Evolutionary conservation across 768 basidiomycete genomes (phyloP).

Genomic region (Trametes cubensis): DNA sequence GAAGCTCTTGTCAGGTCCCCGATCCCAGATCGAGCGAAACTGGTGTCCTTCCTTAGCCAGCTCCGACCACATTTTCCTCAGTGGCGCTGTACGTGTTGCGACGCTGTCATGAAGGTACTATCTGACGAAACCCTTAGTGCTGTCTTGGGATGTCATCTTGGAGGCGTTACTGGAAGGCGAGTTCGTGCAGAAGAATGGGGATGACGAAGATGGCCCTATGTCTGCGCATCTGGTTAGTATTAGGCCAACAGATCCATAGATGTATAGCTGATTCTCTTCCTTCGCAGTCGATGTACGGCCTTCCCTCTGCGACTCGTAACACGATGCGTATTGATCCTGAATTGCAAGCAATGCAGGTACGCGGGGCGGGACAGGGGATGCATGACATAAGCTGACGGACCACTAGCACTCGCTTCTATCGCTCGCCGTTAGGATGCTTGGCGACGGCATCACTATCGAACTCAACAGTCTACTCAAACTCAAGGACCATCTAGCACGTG

Average conservation of each 20-base stretch:
- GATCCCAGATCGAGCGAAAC: conserved; percentile 55
- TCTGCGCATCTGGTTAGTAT: conserved; percentile 46
- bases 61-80: conserved; percentile 66
- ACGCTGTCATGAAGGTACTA: neutral
- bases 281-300: conserved; percentile 48
- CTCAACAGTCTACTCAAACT: conserved; percentile 56
- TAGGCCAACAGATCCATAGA: neutral
- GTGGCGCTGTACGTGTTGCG: conserved; percentile 57
- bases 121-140: conserved; percentile 42
- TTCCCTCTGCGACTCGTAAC: conserved; percentile 34
- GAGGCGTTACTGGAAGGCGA: conserved; percentile 62
- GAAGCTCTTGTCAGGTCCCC: conserved; percentile 60
- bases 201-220: conserved; percentile 43
- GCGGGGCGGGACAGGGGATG: neutral
- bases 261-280: neutral
- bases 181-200: conserved; percentile 41
- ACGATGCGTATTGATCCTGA: conserved; percentile 46
- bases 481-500: conserved; percentile 51
- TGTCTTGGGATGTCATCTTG: conserved; percentile 65
- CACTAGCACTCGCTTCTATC: conserved; percentile 56
- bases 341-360: conserved; percentile 49
- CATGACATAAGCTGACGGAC: neutral
- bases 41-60: conserved; percentile 66
- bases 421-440: conserved; percentile 66
- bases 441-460: conserved; percentile 61